Evolutionary conservation across 108 stramenopile genomes (phyloP), one percentile per base, ranked within the genome.

Genomic region (Pseudonitzschia multistriata): DNA sequence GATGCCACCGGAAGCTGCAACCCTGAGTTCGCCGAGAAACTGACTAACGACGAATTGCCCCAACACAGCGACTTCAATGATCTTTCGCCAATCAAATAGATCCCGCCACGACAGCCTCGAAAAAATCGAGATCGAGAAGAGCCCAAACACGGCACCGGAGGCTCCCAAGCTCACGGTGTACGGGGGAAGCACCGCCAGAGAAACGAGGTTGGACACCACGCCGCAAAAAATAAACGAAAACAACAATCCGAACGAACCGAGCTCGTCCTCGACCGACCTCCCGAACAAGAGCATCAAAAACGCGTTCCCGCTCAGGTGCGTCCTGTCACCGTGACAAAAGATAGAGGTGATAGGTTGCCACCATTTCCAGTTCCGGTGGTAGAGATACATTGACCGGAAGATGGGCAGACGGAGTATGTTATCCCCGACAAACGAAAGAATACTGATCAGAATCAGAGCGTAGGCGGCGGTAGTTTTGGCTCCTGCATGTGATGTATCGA

Each of bases 321-420:
- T 25, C 29, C 0, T 55, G 29, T 55, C 54, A 25, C 54, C 54
- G 29, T 55, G 54, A n/a, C 54, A 55, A 55, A 55, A 55, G 27
- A 25, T 55, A 0, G 54, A 55, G 7, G 54, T 55, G 54, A 55
- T 14, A n/a, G 29, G 54, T 27, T 55, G 54, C 54, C 54, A 55
- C 54, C 54, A 55, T 13, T 55, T 30, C 29, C 29, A 30, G 8
- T 55, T 55, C 54, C 54, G n/a, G 29, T 55, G 54, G 13, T 11
- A 28, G 14, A 55, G 7, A 25, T 55, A 55, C 24, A 55, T 14
- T 5, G 22, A 25, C 14, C 54, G 54, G 6, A 55, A 55, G 29
- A 55, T 27, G 4, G 54, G 3, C 5, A 55, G 29, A 0, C 29
- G 24, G 14, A 55, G 54, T 2, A 55, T 55, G 29, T 55, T 55